Conservation (phyloP, 1,284 basidiomycete genomes). For the Malassezia psittaci region DNA sequence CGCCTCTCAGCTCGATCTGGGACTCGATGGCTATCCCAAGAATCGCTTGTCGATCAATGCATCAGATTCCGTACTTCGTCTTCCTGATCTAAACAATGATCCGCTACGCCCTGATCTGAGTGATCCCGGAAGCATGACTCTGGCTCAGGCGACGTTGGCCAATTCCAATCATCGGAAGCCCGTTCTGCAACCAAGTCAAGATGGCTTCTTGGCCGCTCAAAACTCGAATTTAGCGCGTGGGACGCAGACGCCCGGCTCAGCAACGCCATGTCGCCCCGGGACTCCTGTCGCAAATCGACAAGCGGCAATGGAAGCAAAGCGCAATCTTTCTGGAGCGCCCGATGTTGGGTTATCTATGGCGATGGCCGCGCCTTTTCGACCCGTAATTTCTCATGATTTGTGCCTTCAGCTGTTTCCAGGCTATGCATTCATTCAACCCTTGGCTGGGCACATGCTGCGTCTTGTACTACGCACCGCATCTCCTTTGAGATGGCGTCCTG, state of each 20-base stretch:
- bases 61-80: not conserved
- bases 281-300: not conserved
- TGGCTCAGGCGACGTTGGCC: not conserved
- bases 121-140: not conserved
- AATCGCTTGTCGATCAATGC: not conserved
- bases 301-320: not conserved
- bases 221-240: not conserved
- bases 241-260: not conserved
- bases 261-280: not conserved
- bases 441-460: constrained; percentile 67
- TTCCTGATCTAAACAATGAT: not conserved
- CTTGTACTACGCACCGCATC: constrained; percentile 59
- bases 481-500: constrained; percentile 58
- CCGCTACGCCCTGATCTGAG: not conserved
- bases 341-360: not conserved
- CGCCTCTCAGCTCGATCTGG: not conserved
- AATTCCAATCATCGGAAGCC: no score
- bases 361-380: constrained; percentile 16
- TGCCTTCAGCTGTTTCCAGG: constrained; percentile 51
- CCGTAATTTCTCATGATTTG: constrained; percentile 35
- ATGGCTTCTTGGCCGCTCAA: not conserved
- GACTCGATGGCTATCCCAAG: not conserved
- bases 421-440: constrained; percentile 64
- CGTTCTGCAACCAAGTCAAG: not conserved
- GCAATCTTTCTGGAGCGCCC: not conserved